A percentile compares a stretch with the other conserved stretches of the same genome.
Evolutionary conservation across 805 yeast genomes (phyloP).

Genomic region (Hanseniaspora nectarophila): DNA sequence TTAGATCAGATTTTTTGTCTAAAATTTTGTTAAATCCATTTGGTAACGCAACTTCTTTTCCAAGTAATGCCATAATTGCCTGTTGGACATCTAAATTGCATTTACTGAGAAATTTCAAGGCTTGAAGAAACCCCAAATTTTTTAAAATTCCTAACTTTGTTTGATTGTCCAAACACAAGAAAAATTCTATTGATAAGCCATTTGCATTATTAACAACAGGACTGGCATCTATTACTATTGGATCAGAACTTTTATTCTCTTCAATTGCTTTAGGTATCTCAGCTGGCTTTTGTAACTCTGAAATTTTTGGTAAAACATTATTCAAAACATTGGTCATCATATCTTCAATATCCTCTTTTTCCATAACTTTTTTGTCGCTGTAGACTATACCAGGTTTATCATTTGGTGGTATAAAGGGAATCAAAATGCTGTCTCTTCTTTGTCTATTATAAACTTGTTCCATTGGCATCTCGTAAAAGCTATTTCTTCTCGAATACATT

Average conservation of each 20-base stretch:
- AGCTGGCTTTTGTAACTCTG: not conserved
- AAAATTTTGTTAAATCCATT: not conserved
- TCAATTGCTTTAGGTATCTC: not conserved
- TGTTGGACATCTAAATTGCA: not conserved
- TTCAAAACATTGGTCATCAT: conserved; percentile 3
- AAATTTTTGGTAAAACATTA: not conserved
- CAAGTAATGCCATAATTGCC: not conserved
- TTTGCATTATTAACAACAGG: not conserved
- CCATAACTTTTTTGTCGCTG: not conserved
- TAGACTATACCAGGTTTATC: not conserved
- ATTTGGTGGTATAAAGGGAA: not conserved
- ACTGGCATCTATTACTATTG: not conserved
- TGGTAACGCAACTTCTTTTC: not conserved
- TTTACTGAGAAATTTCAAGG: not conserved
- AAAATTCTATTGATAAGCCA: not conserved
- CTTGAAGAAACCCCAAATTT: conserved; percentile 1
- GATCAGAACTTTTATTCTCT: not conserved
- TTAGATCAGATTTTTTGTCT: too few species aligned
- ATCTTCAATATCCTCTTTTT: conserved; percentile 5
- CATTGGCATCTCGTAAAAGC: not conserved
- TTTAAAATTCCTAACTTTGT: conserved; percentile 3
- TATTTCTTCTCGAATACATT: not conserved
- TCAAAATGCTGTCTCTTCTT: not conserved
- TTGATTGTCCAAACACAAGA: not conserved
- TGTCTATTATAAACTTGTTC: not conserved